phyloP scores from a whole-genome alignment of 306 rosid genomes.

The Fagus crenata region DNA sequence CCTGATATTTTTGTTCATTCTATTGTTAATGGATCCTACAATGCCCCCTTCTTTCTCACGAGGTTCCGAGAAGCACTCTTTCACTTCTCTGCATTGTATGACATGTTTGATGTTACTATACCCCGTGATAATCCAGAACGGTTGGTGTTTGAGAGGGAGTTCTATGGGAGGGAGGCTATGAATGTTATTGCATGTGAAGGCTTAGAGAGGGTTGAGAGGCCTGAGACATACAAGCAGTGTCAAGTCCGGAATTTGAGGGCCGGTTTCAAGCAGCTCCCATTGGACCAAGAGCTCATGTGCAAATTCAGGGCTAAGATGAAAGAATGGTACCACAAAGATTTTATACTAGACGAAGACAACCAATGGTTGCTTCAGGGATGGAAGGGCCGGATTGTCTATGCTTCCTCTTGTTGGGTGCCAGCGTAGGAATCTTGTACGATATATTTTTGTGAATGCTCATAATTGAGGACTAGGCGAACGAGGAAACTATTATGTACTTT shows the following conservation, averaged over 20 bases:
- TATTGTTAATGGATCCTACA: neutral
- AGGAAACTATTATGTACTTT: neutral
- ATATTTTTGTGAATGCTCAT: neutral
- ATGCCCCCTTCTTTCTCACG: conserved; percentile 1
- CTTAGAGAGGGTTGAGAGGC: conserved; percentile 8
- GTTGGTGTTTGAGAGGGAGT: neutral
- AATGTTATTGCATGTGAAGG: conserved; percentile 1
- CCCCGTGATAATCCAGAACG: neutral
- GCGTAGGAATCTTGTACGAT: neutral
- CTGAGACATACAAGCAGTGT: neutral
- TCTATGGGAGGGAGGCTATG: neutral
- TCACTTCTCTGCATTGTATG: conserved; percentile 1
- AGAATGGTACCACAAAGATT: conserved; percentile 18
- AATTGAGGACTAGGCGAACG: neutral
- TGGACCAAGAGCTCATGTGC: neutral
- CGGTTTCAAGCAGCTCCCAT: neutral
- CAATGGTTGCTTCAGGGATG: conserved; percentile 15
- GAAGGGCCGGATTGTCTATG: conserved; percentile 12
- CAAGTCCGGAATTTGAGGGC: neutral
- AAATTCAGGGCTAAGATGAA: neutral
- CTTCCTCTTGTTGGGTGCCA: conserved; percentile 17
- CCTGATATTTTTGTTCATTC: conserved; percentile 5
- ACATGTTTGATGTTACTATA: neutral
- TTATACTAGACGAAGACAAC: conserved; percentile 10
- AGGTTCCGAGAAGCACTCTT: conserved; percentile 8